phyloP scores from a whole-genome alignment of 1,139 yeast species.

The Candida mesenterica region DNA sequence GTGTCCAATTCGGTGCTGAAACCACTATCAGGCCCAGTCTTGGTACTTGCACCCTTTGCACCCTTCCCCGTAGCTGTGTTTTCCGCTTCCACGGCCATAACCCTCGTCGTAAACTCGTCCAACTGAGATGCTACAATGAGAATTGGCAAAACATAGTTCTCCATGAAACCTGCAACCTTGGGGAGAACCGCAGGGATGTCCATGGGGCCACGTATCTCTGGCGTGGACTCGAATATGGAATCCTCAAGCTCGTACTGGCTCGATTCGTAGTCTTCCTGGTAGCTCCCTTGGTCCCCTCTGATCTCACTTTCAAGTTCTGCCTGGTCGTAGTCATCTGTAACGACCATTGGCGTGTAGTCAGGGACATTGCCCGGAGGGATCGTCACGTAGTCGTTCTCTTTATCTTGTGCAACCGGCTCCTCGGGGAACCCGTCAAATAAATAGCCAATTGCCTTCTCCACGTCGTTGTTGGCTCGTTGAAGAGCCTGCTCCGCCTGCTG shows the following conservation, averaged over 20 bases:
- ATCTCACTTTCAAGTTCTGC: not conserved
- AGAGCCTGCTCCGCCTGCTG: slow-evolving; percentile 46
- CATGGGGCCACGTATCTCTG: slow-evolving; percentile 1
- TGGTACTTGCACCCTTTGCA: no score
- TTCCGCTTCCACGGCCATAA: no score
- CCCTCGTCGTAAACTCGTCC: not conserved
- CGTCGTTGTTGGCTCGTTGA: slow-evolving; percentile 40
- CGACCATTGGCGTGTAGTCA: slow-evolving; percentile 1
- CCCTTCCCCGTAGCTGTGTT: no score
- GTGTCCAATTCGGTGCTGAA: no score
- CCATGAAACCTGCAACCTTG: slow-evolving; percentile 16
- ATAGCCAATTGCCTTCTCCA: slow-evolving; percentile 54
- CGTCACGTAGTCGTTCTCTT: slow-evolving; percentile 1
- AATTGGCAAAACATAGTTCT: slow-evolving; percentile 27
- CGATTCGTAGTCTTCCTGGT: slow-evolving; percentile 1
- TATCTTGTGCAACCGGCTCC: slow-evolving; percentile 11
- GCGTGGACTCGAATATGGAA: slow-evolving; percentile 1
- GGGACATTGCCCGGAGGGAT: not conserved
- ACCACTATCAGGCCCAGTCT: not conserved
- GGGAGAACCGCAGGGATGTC: slow-evolving; percentile 20
- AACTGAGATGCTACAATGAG: slow-evolving; percentile 13
- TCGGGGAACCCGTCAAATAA: slow-evolving; percentile 40
- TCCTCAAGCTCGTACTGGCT: slow-evolving; percentile 4
- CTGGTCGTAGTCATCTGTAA: slow-evolving; percentile 2
- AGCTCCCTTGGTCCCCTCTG: slow-evolving; percentile 2